phyloP scores from a whole-genome alignment of 2,329 filamentous ascomycete species.

The Aspergillus ochraceus region DNA sequence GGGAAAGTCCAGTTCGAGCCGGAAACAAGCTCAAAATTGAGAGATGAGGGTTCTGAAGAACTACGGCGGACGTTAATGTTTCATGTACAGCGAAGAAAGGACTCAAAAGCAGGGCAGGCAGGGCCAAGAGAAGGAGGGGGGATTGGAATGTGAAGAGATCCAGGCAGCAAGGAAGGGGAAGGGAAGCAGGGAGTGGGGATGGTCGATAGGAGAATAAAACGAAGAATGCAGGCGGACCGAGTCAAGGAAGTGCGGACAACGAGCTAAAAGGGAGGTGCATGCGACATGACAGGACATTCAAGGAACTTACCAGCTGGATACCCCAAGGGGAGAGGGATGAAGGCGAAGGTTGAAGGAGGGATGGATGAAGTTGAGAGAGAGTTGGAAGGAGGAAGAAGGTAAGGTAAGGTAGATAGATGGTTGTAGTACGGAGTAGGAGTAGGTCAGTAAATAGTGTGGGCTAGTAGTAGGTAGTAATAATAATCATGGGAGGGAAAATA shows the following conservation, averaged over 20 bases:
- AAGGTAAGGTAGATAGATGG: slow-evolving; percentile 7
- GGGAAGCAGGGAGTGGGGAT: slow-evolving; percentile 14
- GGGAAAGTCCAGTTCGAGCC: not conserved
- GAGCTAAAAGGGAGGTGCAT: not conserved
- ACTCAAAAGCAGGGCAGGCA: slow-evolving; percentile 12
- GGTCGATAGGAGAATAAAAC: slow-evolving; percentile 17
- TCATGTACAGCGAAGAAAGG: slow-evolving; percentile 13
- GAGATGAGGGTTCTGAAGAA: not conserved
- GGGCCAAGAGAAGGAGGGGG: slow-evolving; percentile 5
- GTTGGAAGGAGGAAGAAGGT: slow-evolving; percentile 4
- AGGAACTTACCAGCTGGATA: not conserved
- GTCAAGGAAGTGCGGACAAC: slow-evolving; percentile 2
- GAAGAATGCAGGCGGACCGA: slow-evolving; percentile 18
- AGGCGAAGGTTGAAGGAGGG: not conserved
- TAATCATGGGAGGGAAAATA: too few relatives aligned
- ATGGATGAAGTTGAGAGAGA: not conserved
- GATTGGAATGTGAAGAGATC: slow-evolving; percentile 13
- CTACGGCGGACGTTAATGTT: slow-evolving; percentile 14
- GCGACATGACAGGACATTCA: slow-evolving; percentile 1
- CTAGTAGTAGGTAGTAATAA: too few relatives aligned
- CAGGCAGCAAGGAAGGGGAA: slow-evolving; percentile 10
- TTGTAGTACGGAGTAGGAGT: slow-evolving; percentile 1
- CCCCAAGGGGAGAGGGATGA: not conserved
- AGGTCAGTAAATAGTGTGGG: not conserved
- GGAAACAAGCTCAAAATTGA: not conserved